Conservation (phyloP, 1,284 basidiomycete species). For the Cryptococcus sp. region DNA sequence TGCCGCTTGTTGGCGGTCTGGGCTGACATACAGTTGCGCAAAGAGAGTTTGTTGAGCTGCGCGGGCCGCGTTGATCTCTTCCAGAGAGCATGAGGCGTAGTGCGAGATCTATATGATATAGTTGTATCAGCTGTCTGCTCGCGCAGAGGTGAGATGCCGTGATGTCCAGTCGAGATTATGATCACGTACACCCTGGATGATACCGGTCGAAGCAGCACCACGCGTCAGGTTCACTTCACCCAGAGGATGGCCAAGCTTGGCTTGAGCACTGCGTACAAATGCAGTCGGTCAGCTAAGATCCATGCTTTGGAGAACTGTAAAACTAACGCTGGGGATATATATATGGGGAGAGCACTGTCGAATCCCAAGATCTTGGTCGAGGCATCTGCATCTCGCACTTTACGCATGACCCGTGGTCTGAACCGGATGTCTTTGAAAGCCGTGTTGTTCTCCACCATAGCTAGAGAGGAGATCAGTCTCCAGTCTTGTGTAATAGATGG, state of each 20-base stretch:
- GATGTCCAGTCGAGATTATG: not conserved
- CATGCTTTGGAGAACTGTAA: not conserved
- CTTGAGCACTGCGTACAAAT: constrained; percentile 61
- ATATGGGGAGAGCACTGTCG: constrained; percentile 73
- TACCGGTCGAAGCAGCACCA: constrained; percentile 68
- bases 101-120: constrained; percentile 62
- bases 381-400: constrained; percentile 69
- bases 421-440: constrained; percentile 82
- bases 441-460: constrained; percentile 63
- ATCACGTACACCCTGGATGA: constrained; percentile 72
- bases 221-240: constrained; percentile 83
- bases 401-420: constrained; percentile 72
- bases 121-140: not conserved
- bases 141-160: not conserved
- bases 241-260: constrained; percentile 84
- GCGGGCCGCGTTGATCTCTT: constrained; percentile 55
- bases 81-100: constrained; percentile 75
- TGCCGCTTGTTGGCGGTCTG: constrained; percentile 67
- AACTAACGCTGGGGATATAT: constrained; percentile 68
- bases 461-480: constrained; percentile 19
- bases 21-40: constrained; percentile 83
- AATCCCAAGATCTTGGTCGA: constrained; percentile 75
- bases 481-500: not conserved
- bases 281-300: constrained; percentile 33
- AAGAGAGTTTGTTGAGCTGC: constrained; percentile 69